phyloP scores from a whole-genome alignment of 2,329 filamentous ascomycete species.

The Diaporthe ilicicola region DNA sequence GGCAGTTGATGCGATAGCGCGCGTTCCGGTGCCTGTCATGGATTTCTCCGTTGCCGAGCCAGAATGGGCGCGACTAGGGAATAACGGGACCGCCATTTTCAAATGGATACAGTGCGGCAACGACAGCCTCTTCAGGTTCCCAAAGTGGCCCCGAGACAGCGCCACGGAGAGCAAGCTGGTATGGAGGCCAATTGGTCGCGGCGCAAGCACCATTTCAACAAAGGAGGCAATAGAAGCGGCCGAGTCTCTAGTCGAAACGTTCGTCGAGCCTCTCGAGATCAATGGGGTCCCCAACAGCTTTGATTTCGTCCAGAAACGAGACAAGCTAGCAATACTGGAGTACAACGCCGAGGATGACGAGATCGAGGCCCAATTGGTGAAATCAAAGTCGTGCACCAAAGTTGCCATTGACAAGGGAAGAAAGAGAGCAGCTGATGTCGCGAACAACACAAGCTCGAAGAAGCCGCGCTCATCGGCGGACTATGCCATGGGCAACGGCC shows the following conservation, averaged over 20 bases:
- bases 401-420: background rate
- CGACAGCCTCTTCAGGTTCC: constrained; percentile 34
- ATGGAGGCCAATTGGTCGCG: constrained; percentile 37
- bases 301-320: constrained; percentile 37
- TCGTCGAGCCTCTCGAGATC: constrained; percentile 29
- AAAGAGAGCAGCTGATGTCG: constrained; percentile 9
- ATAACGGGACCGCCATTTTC: constrained; percentile 35
- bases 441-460: background rate
- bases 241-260: constrained; percentile 25
- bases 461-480: background rate
- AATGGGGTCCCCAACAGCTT: constrained; percentile 35
- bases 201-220: background rate
- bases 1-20: constrained; percentile 39
- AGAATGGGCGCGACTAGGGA: constrained; percentile 37
- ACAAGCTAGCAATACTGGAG: constrained; percentile 34
- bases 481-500: background rate
- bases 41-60: constrained; percentile 39
- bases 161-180: constrained; percentile 37
- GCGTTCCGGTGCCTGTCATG: constrained; percentile 40
- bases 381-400: background rate
- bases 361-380: constrained; percentile 24
- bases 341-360: constrained; percentile 36
- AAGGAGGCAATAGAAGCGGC: constrained; percentile 37
- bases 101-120: constrained; percentile 35
- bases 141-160: constrained; percentile 38